Conservation (phyloP, 306 rosid species). For the Fragaria nilgerrensis region DNA sequence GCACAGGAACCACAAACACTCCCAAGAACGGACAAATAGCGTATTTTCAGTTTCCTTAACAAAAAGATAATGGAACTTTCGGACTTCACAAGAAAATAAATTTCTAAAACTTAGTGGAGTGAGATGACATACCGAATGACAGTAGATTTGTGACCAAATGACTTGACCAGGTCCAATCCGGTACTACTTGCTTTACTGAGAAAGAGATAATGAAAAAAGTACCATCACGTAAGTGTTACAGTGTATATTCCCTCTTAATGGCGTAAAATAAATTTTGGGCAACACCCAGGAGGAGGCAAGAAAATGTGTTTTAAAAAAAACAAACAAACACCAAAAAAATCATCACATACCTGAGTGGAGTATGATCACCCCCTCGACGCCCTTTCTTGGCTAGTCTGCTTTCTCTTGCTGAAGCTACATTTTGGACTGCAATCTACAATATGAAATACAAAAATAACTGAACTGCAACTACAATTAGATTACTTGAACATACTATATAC, state of each 20-base stretch:
- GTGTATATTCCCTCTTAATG: neutral
- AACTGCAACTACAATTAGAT: neutral
- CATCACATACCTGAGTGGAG: conserved; percentile 56
- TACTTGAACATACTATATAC: neutral
- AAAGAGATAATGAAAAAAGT: conserved; percentile 2
- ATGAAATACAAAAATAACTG: conserved; percentile 14
- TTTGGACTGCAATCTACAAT: conserved; percentile 77
- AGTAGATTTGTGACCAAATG: conserved; percentile 78
- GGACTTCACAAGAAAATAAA: conserved; percentile 14
- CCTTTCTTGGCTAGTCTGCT: conserved; percentile 91
- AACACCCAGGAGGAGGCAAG: neutral
- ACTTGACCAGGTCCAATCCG: conserved; percentile 84
- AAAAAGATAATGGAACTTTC: neutral
- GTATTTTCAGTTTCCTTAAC: neutral
- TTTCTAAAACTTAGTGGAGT: neutral
- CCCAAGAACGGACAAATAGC: neutral
- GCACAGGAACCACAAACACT: neutral
- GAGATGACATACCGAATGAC: conserved; percentile 71
- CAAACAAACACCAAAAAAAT: neutral
- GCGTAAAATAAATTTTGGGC: neutral
- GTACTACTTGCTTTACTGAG: conserved; percentile 69
- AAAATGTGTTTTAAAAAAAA: neutral
- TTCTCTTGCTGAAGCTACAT: conserved; percentile 86
- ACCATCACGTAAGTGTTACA: neutral
- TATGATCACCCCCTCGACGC: conserved; percentile 65